phyloP scores from a whole-genome alignment of 805 yeast species.

The Metschnikowia reukaufii region DNA sequence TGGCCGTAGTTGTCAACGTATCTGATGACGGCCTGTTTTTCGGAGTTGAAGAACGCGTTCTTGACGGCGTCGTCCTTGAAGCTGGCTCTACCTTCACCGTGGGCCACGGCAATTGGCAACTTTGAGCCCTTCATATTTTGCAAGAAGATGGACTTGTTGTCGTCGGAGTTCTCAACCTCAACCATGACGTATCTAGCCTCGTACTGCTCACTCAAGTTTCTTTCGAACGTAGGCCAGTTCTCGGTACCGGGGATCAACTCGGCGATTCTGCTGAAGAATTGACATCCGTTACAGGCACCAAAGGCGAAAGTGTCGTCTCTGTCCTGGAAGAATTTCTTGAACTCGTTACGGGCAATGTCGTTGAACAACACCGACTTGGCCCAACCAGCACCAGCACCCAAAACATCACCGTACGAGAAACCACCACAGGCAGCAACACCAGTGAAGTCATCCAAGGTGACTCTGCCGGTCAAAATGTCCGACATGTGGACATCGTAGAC shows the following conservation, averaged over 20 bases:
- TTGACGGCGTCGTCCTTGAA: conserved; percentile 52
- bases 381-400: conserved; percentile 99
- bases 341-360: conserved; percentile 71
- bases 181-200: conserved; percentile 94
- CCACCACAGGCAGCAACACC: conserved; percentile 99
- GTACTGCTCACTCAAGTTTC: conserved; percentile 89
- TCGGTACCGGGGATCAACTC: conserved; percentile 90
- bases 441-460: conserved; percentile 72
- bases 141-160: conserved; percentile 66
- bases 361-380: conserved; percentile 93
- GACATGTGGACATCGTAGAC: conserved; percentile 97
- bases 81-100: conserved; percentile 94
- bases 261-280: conserved; percentile 84
- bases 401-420: conserved; percentile 96
- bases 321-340: conserved; percentile 75
- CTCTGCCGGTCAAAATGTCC: conserved; percentile 75
- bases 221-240: conserved; percentile 94
- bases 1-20: conserved; percentile 91
- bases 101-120: conserved; percentile 96
- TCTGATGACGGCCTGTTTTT: conserved; percentile 64
- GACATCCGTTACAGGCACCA: conserved; percentile 99
- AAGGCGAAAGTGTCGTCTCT: conserved; percentile 92
- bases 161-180: conserved; percentile 58
- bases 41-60: conserved; percentile 42
- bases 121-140: conserved; percentile 91